phyloP scores from a whole-genome alignment of 805 yeast species.

The Komagataella populi region DNA sequence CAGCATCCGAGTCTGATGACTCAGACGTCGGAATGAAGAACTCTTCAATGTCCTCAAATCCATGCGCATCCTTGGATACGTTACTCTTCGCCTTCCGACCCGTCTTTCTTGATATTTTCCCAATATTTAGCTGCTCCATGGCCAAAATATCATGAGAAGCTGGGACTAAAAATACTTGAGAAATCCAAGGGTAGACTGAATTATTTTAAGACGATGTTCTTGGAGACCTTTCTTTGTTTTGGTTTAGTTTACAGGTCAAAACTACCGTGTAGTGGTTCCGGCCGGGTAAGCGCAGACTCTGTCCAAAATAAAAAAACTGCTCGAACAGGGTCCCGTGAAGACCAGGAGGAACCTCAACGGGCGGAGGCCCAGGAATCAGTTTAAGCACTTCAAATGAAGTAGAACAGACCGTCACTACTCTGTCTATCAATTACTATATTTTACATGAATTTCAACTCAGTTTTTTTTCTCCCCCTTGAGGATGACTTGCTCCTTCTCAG shows the following conservation, averaged over 20 bases:
- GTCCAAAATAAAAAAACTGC: background rate
- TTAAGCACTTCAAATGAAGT: background rate
- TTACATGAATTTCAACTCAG: background rate
- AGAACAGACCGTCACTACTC: background rate
- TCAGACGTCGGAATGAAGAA: conserved; percentile 43
- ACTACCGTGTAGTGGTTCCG: background rate
- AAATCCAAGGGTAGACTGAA: background rate
- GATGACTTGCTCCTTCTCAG: conserved; percentile 24
- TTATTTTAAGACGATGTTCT: background rate
- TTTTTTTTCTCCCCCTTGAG: background rate
- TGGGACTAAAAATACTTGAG: background rate
- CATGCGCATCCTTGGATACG: conserved; percentile 39
- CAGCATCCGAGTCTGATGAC: conserved; percentile 8
- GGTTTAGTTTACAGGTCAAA: background rate
- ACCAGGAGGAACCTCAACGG: background rate
- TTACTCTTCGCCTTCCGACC: conserved; percentile 36
- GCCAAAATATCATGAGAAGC: background rate
- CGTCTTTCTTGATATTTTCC: conserved; percentile 51
- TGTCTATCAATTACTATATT: background rate
- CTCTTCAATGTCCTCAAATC: conserved; percentile 59
- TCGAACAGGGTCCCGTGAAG: background rate
- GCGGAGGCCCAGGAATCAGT: background rate
- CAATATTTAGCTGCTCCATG: conserved; percentile 34
- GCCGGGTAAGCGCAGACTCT: background rate
- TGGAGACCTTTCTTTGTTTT: background rate